These are phyloP conservation scores for Plantago elongata DNA, from an alignment of 257 asterid genomes.

Conservation along the genomic window DNA sequence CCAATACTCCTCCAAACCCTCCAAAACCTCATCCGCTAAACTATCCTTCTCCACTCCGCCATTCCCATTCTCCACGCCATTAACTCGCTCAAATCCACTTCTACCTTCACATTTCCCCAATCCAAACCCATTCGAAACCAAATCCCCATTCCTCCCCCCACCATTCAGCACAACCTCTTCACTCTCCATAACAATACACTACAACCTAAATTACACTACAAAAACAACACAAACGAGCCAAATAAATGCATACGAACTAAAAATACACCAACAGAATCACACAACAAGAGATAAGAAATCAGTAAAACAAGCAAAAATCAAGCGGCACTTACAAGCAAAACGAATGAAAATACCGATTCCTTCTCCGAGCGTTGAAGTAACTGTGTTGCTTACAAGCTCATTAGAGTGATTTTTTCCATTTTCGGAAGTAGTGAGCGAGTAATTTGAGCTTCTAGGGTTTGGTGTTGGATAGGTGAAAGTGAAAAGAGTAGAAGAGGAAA, in stretches of 20 bases:
- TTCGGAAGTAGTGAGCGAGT: slow-evolving; percentile 7
- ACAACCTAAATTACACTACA: slow-evolving; percentile 10
- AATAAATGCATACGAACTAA: slow-evolving; percentile 11
- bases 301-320: neutral
- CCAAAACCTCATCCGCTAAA: slow-evolving; percentile 63
- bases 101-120: slow-evolving; percentile 26
- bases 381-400: neutral
- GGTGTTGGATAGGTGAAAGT: slow-evolving; percentile 28
- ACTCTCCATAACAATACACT: slow-evolving; percentile 37
- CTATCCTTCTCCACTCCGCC: slow-evolving; percentile 24
- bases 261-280: neutral
- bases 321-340: too few species aligned
- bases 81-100: slow-evolving; percentile 20
- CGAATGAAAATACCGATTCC: too few species aligned
- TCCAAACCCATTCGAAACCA: slow-evolving; percentile 23
- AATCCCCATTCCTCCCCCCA: slow-evolving; percentile 11
- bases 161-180: slow-evolving; percentile 29
- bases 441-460: slow-evolving; percentile 44
- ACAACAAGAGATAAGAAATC: neutral
- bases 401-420: slow-evolving; percentile 1
- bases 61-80: slow-evolving; percentile 8
- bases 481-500: slow-evolving; percentile 13
- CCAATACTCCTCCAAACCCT: slow-evolving; percentile 56
- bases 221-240: neutral
- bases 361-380: too few species aligned